Percentiles rank a stretch among this genome's conserved stretches.
Conservation (phyloP, 495 filamentous ascomycete genomes). For the Platismatia glauca region DNA sequence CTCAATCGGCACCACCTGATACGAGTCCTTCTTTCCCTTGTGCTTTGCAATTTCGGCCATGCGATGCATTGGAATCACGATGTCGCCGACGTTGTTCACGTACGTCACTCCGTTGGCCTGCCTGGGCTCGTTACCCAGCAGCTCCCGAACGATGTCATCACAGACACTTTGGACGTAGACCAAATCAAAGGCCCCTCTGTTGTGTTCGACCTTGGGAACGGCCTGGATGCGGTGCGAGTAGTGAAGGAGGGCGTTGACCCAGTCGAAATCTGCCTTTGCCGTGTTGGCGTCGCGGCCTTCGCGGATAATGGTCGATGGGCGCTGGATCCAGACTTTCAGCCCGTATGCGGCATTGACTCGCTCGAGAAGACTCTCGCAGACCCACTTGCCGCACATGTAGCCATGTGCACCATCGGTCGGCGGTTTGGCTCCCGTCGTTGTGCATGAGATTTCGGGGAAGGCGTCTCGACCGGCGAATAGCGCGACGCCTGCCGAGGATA, state of each 20-base stretch:
- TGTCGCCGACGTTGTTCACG: constrained; percentile 8
- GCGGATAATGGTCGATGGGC: constrained; percentile 25
- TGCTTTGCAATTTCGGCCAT: constrained; percentile 1
- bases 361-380: constrained; percentile 21
- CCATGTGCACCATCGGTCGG: constrained; percentile 18
- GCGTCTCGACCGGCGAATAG: constrained; percentile 13
- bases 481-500: constrained; percentile 23
- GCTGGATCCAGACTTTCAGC: constrained; percentile 19
- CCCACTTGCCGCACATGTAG: constrained; percentile 23
- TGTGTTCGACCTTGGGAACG: constrained; percentile 10
- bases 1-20: constrained; percentile 1
- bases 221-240: constrained; percentile 17
- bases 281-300: constrained; percentile 12
- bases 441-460: constrained; percentile 10
- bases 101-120: constrained; percentile 2
- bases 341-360: constrained; percentile 7
- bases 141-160: constrained; percentile 5
- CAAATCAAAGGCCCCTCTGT: constrained; percentile 20
- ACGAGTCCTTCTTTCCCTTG: not conserved
- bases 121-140: constrained; percentile 5
- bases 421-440: constrained; percentile 6
- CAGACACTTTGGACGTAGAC: constrained; percentile 17
- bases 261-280: constrained; percentile 18
- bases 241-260: constrained; percentile 21
- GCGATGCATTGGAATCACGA: constrained; percentile 8